A percentile compares a stretch with the other conserved stretches of the same genome.
Evolutionary conservation across 768 basidiomycete genomes (phyloP).

Genomic region (Lactifluus hygrophoroides): DNA sequence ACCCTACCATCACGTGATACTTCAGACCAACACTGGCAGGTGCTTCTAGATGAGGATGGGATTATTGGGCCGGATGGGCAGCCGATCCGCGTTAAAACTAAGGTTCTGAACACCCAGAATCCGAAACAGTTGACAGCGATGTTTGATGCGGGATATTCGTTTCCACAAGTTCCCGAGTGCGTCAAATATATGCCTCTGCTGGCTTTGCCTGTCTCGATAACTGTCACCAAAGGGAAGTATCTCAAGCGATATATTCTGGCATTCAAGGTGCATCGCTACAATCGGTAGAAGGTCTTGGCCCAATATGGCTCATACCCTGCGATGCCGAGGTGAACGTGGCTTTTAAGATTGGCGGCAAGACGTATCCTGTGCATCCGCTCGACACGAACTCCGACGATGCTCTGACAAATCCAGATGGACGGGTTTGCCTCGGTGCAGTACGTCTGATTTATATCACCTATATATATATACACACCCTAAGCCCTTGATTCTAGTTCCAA

Average conservation of each 20-base stretch:
- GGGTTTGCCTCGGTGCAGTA: slow-evolving; percentile 28
- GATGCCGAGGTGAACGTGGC: slow-evolving; percentile 28
- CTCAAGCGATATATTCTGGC: slow-evolving; percentile 30
- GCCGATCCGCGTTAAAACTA: too few relatives aligned
- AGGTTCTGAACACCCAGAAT: too few relatives aligned
- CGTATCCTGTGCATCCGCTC: slow-evolving; percentile 30
- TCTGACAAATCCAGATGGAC: slow-evolving; percentile 24
- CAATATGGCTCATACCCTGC: slow-evolving; percentile 30
- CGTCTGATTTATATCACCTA: not conserved
- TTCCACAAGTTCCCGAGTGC: slow-evolving; percentile 29
- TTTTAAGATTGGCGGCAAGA: slow-evolving; percentile 28
- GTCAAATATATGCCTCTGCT: not conserved
- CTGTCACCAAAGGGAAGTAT: slow-evolving; percentile 16
- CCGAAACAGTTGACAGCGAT: too few relatives aligned
- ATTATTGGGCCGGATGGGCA: slow-evolving; percentile 33
- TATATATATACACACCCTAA: not conserved
- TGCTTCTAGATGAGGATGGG: slow-evolving; percentile 26
- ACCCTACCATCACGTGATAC: too few relatives aligned
- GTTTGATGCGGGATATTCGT: slow-evolving; percentile 26
- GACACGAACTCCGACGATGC: slow-evolving; percentile 25
- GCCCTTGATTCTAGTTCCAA: slow-evolving; percentile 25
- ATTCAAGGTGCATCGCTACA: slow-evolving; percentile 26
- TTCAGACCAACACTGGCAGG: slow-evolving; percentile 28
- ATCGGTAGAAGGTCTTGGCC: slow-evolving; percentile 18
- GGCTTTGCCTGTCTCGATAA: not conserved